Conservation (phyloP, 441 rosid species). For the Pelargonium myrrhifolium region DNA sequence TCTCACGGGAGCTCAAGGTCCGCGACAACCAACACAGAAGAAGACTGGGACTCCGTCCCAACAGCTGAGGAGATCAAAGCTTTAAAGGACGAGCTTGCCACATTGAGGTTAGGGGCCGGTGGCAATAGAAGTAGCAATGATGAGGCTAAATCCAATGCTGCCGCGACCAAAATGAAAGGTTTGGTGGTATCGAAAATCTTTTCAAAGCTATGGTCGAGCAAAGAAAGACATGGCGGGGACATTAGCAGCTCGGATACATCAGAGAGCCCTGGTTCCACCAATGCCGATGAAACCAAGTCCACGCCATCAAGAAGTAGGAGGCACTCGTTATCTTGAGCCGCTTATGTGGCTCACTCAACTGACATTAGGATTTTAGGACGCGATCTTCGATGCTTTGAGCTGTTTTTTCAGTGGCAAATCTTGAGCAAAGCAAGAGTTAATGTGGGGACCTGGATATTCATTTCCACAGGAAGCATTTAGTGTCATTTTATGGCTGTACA, state of each 20-base stretch:
- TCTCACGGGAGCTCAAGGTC: conserved; percentile 57
- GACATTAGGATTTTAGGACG: no score
- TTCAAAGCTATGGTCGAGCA: conserved; percentile 47
- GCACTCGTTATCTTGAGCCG: conserved; percentile 30
- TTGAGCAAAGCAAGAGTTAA: no score
- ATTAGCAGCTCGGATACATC: conserved; percentile 58
- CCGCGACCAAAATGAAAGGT: conserved; percentile 41
- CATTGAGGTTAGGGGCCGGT: conserved; percentile 22
- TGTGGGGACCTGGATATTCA: no score
- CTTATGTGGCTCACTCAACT: no score
- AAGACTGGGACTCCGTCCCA: conserved; percentile 62
- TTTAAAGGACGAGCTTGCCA: conserved; percentile 46
- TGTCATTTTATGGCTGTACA: background rate
- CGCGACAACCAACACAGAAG: conserved; percentile 51
- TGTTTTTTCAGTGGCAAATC: no score
- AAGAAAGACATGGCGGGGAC: conserved; percentile 44
- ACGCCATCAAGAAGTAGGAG: conserved; percentile 50
- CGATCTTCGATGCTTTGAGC: no score
- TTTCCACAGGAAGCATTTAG: no score
- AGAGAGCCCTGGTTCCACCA: conserved; percentile 51
- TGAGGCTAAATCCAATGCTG: conserved; percentile 23
- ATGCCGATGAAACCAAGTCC: conserved; percentile 40
- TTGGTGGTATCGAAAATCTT: conserved; percentile 39
- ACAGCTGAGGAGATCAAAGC: conserved; percentile 54
- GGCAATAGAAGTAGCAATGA: conserved; percentile 25